phyloP scores from a whole-genome alignment of 2,329 filamentous ascomycete species.

The Samsoniella hepiali region DNA sequence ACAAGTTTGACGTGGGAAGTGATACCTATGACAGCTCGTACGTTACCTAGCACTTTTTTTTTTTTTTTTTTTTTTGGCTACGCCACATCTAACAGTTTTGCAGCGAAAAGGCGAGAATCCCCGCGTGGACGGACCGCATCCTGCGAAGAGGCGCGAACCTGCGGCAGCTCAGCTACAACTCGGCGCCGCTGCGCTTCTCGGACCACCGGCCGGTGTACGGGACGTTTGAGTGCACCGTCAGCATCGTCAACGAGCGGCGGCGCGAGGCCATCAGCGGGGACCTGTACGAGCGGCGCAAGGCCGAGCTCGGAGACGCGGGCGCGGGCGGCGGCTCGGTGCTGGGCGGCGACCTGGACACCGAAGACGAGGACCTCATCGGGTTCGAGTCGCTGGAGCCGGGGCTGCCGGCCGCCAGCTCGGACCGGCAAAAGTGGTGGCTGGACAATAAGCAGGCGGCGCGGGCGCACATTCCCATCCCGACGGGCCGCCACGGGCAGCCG shows the following conservation, averaged over 20 bases:
- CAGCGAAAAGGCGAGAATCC: conserved; percentile 85
- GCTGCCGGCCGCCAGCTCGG: conserved; percentile 64
- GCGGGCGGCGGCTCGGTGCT: conserved; percentile 41
- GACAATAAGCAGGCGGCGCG: conserved; percentile 71
- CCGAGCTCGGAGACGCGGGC: conserved; percentile 62
- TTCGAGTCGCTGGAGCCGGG: conserved; percentile 83
- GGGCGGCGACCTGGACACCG: conserved; percentile 51
- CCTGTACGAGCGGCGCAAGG: conserved; percentile 68
- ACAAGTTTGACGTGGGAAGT: conserved; percentile 88
- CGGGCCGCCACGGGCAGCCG: conserved; percentile 45
- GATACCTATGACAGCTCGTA: conserved; percentile 90
- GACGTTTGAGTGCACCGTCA: conserved; percentile 79
- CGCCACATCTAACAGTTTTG: conserved; percentile 1
- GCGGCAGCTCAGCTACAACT: conserved; percentile 77
- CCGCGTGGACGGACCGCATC: conserved; percentile 95
- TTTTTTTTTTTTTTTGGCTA: background rate
- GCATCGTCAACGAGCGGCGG: conserved; percentile 69
- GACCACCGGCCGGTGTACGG: conserved; percentile 96
- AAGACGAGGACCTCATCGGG: conserved; percentile 77
- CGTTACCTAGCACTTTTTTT: conserved; percentile 31
- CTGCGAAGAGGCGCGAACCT: conserved; percentile 81
- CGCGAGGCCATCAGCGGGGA: conserved; percentile 71
- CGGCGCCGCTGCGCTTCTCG: conserved; percentile 80
- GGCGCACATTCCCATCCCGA: conserved; percentile 66
- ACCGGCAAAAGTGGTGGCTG: conserved; percentile 68